Conservation (phyloP, 169 alveolate species). For the Babesia gibsoni region DNA sequence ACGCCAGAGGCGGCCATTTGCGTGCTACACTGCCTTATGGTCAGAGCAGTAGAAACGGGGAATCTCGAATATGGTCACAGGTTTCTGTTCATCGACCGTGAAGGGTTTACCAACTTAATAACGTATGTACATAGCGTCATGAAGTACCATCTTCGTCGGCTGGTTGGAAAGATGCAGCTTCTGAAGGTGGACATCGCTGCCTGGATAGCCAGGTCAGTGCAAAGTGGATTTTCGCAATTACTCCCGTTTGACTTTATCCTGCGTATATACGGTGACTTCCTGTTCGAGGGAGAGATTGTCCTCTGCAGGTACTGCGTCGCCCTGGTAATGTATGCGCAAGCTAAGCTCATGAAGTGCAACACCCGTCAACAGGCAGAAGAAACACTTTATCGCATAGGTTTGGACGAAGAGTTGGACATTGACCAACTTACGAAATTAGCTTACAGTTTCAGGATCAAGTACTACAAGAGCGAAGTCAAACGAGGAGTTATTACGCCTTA, state of each 20-base stretch:
- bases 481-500: constrained; percentile 55
- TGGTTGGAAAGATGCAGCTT: constrained; percentile 53
- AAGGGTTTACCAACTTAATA: constrained; percentile 49
- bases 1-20: constrained; percentile 70
- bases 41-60: constrained; percentile 56
- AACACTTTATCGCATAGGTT: constrained; percentile 67
- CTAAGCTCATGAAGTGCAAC: constrained; percentile 56
- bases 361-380: constrained; percentile 68
- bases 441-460: constrained; percentile 66
- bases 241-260: constrained; percentile 71
- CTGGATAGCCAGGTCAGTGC: constrained; percentile 76
- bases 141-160: constrained; percentile 25
- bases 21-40: constrained; percentile 67
- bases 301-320: constrained; percentile 72
- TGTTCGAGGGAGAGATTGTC: constrained; percentile 74
- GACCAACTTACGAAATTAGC: constrained; percentile 72
- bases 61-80: constrained; percentile 42
- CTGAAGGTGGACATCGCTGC: constrained; percentile 74
- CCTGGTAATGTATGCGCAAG: constrained; percentile 59
- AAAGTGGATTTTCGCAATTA: constrained; percentile 70
- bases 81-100: constrained; percentile 47
- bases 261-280: constrained; percentile 68
- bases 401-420: constrained; percentile 54
- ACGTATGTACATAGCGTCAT: constrained; percentile 28
- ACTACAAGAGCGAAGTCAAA: constrained; percentile 56